These are phyloP conservation scores for Phytophthora fragariaefolia DNA, from an alignment of 352 stramenopile species.

Conservation along the genomic window DNA sequence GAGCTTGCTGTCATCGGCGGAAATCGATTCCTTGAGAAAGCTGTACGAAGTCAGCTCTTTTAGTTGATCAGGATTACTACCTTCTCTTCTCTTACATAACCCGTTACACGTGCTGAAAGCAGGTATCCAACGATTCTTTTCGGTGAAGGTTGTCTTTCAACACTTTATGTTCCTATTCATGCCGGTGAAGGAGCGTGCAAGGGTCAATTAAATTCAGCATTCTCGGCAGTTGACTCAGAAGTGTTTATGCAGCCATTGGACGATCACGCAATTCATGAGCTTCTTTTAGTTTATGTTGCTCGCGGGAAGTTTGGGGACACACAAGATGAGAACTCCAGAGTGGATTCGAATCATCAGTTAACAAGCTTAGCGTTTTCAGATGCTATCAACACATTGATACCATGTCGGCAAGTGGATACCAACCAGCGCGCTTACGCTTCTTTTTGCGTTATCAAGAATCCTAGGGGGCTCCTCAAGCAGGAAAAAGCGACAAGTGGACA, in stretches of 20 bases:
- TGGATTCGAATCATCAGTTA: conserved; percentile 8
- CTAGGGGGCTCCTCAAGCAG: conserved; percentile 26
- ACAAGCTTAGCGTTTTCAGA: conserved; percentile 45
- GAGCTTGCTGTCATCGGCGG: conserved; percentile 18
- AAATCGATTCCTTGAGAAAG: conserved; percentile 36
- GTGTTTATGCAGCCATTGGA: conserved; percentile 36
- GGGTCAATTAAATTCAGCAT: too few species aligned
- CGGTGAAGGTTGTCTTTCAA: conserved; percentile 35
- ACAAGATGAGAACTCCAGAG: background rate
- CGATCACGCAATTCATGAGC: conserved; percentile 38
- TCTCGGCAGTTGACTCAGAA: background rate
- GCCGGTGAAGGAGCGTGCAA: background rate
- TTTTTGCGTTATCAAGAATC: conserved; percentile 44
- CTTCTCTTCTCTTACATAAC: conserved; percentile 4
- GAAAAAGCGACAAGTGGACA: conserved; percentile 6
- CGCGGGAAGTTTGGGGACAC: conserved; percentile 16
- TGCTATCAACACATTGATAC: conserved; percentile 35
- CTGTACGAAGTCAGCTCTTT: conserved; percentile 28
- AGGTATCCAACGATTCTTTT: conserved; percentile 47
- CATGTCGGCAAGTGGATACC: conserved; percentile 2
- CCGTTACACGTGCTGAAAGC: conserved; percentile 11
- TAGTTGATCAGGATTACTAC: background rate
- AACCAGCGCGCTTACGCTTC: background rate
- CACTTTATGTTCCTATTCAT: conserved; percentile 38
- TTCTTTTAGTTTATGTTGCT: conserved; percentile 45